Conservation (phyloP, 352 stramenopile genomes). For the Globisporangium parvum region DNA sequence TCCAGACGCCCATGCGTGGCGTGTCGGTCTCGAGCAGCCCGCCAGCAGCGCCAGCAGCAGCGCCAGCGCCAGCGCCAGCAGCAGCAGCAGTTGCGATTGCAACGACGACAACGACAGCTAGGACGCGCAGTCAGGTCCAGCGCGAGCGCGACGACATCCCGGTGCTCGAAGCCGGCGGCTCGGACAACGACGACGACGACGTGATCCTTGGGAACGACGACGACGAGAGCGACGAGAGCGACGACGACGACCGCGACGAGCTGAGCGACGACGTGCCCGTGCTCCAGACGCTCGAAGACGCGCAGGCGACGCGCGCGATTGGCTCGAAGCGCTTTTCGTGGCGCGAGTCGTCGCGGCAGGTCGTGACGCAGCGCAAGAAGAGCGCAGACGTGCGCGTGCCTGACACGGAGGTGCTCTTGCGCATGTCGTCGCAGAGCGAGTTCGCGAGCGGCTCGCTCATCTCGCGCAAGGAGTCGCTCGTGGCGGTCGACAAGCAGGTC, state of each 20-base stretch:
- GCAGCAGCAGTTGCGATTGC: not conserved
- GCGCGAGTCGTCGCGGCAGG: conserved; percentile 27
- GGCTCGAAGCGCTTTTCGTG: conserved; percentile 49
- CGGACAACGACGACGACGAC: conserved; percentile 20
- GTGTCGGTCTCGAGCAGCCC: not conserved
- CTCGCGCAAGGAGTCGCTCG: conserved; percentile 27
- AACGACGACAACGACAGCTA: conserved; percentile 6
- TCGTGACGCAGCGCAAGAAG: conserved; percentile 12
- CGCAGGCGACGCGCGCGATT: conserved; percentile 17
- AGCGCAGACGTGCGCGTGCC: conserved; percentile 20
- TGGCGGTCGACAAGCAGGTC: conserved; percentile 39
- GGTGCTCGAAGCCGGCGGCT: conserved; percentile 39
- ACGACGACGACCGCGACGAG: conserved; percentile 30
- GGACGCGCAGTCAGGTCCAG: not conserved
- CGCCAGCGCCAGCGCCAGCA: not conserved
- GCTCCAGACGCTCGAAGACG: conserved; percentile 60
- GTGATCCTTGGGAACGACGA: conserved; percentile 14
- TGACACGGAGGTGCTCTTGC: conserved; percentile 39
- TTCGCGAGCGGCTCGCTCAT: conserved; percentile 32
- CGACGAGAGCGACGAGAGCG: conserved; percentile 16
- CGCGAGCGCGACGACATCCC: conserved; percentile 52
- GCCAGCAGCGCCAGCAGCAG: too few species aligned
- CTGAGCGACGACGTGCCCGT: conserved; percentile 54
- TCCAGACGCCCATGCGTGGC: too few species aligned
- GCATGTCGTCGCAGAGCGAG: conserved; percentile 45